These are phyloP conservation scores for Syzygium oleosum DNA, from an alignment of 345 rosid species.

Conservation along the genomic window DNA sequence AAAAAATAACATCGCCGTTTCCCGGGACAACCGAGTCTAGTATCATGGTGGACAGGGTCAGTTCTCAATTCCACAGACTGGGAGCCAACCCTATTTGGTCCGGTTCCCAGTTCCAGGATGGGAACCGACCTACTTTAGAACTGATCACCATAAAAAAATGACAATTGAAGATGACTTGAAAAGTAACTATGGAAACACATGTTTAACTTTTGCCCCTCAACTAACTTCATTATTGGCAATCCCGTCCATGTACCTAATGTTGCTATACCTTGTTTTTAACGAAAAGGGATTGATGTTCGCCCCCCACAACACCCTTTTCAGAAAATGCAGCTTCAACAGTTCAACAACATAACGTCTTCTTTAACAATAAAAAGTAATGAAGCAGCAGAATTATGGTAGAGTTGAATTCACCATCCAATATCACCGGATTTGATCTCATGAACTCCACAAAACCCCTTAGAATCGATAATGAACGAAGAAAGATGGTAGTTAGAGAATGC, in stretches of 20 bases:
- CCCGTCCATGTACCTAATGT: not conserved
- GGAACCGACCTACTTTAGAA: not conserved
- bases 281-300: not conserved
- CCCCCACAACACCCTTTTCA: not conserved
- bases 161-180: not conserved
- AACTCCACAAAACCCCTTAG: too few relatives aligned
- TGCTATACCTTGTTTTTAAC: not conserved
- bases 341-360: not conserved
- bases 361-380: not conserved
- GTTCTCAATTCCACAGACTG: not conserved
- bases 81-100: rapidly evolving
- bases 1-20: not conserved
- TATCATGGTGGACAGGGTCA: not conserved
- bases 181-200: rapidly evolving
- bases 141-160: not conserved
- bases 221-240: not conserved
- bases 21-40: rapidly evolving
- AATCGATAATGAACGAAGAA: not conserved
- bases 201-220: not conserved
- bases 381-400: not conserved
- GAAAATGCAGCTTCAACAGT: not conserved
- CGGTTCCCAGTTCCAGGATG: rapidly evolving
- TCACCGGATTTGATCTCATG: not conserved
- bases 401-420: not conserved
- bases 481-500: not conserved